Conservation (phyloP, 495 filamentous ascomycete genomes). For the Aspergillus heteromorphus region DNA sequence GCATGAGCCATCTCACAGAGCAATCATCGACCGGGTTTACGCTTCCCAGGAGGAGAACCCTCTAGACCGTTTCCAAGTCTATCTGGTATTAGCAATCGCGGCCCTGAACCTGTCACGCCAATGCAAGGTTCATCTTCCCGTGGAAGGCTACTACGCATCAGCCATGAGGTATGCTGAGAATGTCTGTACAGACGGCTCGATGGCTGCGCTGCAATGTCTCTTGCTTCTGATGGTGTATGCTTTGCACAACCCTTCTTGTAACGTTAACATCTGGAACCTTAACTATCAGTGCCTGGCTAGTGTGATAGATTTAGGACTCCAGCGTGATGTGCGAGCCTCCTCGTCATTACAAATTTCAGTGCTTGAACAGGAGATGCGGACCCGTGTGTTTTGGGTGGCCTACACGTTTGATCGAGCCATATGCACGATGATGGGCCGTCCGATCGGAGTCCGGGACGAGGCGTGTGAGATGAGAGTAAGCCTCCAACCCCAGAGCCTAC, state of each 20-base stretch:
- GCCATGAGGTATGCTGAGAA: slow-evolving; percentile 36
- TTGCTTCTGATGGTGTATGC: slow-evolving; percentile 44
- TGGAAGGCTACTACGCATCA: slow-evolving; percentile 40
- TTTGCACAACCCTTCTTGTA: slow-evolving; percentile 39
- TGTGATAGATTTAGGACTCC: slow-evolving; percentile 41
- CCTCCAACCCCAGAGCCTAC: no score
- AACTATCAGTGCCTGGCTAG: slow-evolving; percentile 45
- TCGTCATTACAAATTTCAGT: slow-evolving; percentile 29
- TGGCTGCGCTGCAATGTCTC: slow-evolving; percentile 37
- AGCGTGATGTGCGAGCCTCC: slow-evolving; percentile 35
- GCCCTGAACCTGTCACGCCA: slow-evolving; percentile 37
- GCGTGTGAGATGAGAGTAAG: slow-evolving; percentile 41
- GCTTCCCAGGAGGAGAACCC: slow-evolving; percentile 13
- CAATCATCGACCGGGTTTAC: slow-evolving; percentile 29
- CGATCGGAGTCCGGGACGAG: slow-evolving; percentile 46
- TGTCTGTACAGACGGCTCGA: slow-evolving; percentile 31
- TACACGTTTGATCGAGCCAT: slow-evolving; percentile 43
- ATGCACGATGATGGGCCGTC: slow-evolving; percentile 45
- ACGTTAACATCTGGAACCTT: slow-evolving; percentile 44
- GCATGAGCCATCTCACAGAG: slow-evolving; percentile 35
- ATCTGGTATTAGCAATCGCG: slow-evolving; percentile 43
- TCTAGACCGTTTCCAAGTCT: slow-evolving; percentile 32
- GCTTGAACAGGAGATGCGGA: slow-evolving; percentile 44
- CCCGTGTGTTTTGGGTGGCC: slow-evolving; percentile 44
- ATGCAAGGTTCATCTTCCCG: slow-evolving; percentile 35